phyloP scores from a whole-genome alignment of 2,329 filamentous ascomycete species.

The Arachnomyces sp. region DNA sequence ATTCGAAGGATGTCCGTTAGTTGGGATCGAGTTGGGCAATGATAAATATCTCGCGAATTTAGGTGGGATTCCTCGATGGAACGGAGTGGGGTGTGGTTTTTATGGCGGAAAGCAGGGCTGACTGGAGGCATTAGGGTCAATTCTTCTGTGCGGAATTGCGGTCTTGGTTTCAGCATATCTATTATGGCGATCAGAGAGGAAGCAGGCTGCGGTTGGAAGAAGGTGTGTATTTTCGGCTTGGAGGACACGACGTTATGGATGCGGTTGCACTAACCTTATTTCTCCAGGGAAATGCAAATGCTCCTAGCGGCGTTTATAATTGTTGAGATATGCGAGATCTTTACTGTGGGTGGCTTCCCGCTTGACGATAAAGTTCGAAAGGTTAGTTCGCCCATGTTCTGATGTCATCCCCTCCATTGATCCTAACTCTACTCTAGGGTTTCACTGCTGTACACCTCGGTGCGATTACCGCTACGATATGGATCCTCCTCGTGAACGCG shows the following conservation, averaged over 20 bases:
- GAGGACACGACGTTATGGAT: constrained; percentile 1
- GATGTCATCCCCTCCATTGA: not conserved
- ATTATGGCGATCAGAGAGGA: constrained; percentile 72
- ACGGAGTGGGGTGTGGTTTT: constrained; percentile 4
- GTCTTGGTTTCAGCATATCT: constrained; percentile 61
- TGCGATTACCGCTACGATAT: constrained; percentile 76
- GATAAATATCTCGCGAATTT: constrained; percentile 68
- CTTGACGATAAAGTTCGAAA: constrained; percentile 58
- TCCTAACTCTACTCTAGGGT: constrained; percentile 44
- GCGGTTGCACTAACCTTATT: constrained; percentile 1
- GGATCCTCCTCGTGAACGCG: constrained; percentile 87
- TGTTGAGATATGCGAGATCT: constrained; percentile 90
- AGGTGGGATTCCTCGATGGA: constrained; percentile 45
- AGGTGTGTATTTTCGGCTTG: constrained; percentile 48
- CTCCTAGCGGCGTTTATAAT: constrained; percentile 82
- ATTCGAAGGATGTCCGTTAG: constrained; percentile 63
- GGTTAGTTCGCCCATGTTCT: constrained; percentile 47
- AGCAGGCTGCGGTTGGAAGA: constrained; percentile 87
- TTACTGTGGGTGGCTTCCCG: constrained; percentile 85
- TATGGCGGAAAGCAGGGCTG: constrained; percentile 14
- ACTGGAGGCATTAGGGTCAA: constrained; percentile 57
- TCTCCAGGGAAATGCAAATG: constrained; percentile 80
- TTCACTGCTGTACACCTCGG: constrained; percentile 89
- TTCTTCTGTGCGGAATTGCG: constrained; percentile 69
- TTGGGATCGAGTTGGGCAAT: constrained; percentile 62